These are phyloP conservation scores for Rhizopogon vulgaris DNA, from an alignment of 768 basidiomycete species.

Conservation along the genomic window DNA sequence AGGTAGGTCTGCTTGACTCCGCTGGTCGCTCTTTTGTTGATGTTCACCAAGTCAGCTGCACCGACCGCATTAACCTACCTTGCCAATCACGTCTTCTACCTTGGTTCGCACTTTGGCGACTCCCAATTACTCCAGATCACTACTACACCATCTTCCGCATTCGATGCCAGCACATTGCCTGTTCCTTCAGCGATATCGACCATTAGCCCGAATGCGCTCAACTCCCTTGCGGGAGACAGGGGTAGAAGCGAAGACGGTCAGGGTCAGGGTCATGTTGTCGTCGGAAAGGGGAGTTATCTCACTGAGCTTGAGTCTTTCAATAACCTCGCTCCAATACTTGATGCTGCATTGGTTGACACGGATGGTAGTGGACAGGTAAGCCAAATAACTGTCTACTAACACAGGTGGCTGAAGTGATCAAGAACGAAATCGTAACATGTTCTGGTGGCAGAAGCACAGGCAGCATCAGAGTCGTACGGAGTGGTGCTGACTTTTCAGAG, in stretches of 20 bases:
- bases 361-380: slow-evolving; percentile 68
- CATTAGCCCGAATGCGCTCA: slow-evolving; percentile 30
- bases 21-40: slow-evolving; percentile 3
- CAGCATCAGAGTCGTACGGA: slow-evolving; percentile 69
- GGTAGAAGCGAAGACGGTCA: slow-evolving; percentile 19
- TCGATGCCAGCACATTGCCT: slow-evolving; percentile 40
- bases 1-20: slow-evolving; percentile 36
- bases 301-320: slow-evolving; percentile 57
- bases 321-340: slow-evolving; percentile 80
- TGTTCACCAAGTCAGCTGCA: slow-evolving; percentile 51
- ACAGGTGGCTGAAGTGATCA: background rate
- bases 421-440: slow-evolving; percentile 82
- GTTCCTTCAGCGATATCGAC: slow-evolving; percentile 46
- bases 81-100: slow-evolving; percentile 59
- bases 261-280: slow-evolving; percentile 41
- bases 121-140: slow-evolving; percentile 69
- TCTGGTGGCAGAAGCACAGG: slow-evolving; percentile 79
- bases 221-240: slow-evolving; percentile 30
- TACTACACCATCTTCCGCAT: slow-evolving; percentile 33
- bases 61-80: slow-evolving; percentile 70
- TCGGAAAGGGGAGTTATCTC: slow-evolving; percentile 50
- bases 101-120: slow-evolving; percentile 80
- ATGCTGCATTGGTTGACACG: slow-evolving; percentile 69
- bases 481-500: slow-evolving; percentile 76
- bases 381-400: background rate